A percentile compares a stretch with the other conserved stretches of the same genome.
phyloP scores from a whole-genome alignment of 2,329 filamentous ascomycete species.

The Aspergillus eucalypticola region DNA sequence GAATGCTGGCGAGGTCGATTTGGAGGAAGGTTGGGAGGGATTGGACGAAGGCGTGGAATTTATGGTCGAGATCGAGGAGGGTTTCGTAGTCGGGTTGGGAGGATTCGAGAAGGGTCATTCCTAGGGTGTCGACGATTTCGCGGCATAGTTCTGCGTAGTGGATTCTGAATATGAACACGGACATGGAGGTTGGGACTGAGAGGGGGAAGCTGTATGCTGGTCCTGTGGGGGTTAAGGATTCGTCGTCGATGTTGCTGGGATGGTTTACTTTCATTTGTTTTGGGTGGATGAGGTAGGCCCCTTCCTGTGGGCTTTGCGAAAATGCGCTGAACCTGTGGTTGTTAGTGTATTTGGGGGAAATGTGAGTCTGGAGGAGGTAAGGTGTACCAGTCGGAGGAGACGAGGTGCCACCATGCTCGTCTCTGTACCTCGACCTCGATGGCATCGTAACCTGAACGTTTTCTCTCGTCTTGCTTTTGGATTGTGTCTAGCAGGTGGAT shows the following conservation, averaged over 20 bases:
- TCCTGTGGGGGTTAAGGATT: not conserved
- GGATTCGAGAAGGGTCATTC: not conserved
- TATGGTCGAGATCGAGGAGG: constrained; percentile 3
- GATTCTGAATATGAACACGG: constrained; percentile 1
- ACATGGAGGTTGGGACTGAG: constrained; percentile 6
- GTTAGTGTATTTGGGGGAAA: not conserved
- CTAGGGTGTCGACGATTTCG: constrained; percentile 2
- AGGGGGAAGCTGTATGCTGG: not conserved
- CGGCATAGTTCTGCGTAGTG: constrained; percentile 10
- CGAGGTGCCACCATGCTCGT: constrained; percentile 11
- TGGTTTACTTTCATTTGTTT: constrained; percentile 9
- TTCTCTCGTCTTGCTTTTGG: not conserved
- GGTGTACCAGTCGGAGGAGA: constrained; percentile 8
- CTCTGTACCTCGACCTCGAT: constrained; percentile 8
- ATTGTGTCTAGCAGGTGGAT: constrained; percentile 6
- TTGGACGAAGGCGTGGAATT: not conserved
- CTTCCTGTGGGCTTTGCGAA: constrained; percentile 9
- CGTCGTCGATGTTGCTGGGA: constrained; percentile 11
- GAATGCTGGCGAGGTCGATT: not conserved
- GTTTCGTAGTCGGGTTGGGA: not conserved
- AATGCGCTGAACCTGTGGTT: constrained; percentile 4
- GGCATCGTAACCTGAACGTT: not conserved
- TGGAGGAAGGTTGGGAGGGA: constrained; percentile 1
- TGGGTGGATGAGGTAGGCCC: constrained; percentile 11
- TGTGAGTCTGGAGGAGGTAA: not conserved